Evolutionary conservation across 2,329 filamentous ascomycete genomes (phyloP).

Genomic region (Sclerotinia borealis): DNA sequence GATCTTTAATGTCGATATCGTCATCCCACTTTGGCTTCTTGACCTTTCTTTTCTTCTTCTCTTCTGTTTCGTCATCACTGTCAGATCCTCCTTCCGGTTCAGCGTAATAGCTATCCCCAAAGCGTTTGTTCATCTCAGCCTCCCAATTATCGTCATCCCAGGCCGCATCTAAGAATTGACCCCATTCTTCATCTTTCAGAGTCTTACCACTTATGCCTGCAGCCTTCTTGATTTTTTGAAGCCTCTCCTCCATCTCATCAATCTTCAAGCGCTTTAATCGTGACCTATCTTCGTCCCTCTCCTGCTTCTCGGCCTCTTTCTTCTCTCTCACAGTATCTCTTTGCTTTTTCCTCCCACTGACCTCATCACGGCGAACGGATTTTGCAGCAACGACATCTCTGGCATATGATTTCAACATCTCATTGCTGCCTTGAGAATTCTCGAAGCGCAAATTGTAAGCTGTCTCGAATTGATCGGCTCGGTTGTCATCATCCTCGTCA

Average conservation of each 20-base stretch:
- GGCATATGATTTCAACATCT: conserved; percentile 80
- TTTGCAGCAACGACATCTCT: conserved; percentile 77
- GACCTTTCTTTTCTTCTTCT: conserved; percentile 51
- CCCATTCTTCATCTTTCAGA: conserved; percentile 73
- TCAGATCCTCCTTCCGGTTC: conserved; percentile 57
- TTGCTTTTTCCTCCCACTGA: conserved; percentile 67
- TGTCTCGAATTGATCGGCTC: conserved; percentile 81
- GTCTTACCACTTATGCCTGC: conserved; percentile 68
- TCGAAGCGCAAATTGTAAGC: conserved; percentile 97
- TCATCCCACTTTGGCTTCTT: conserved; percentile 94
- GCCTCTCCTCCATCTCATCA: conserved; percentile 81
- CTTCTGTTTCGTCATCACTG: conserved; percentile 49
- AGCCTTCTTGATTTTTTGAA: conserved; percentile 82
- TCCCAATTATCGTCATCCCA: conserved; percentile 93
- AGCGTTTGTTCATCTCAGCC: conserved; percentile 77
- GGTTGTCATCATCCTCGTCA: conserved; percentile 63
- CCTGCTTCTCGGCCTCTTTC: conserved; percentile 71
- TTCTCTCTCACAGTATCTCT: conserved; percentile 71
- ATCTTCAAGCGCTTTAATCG: conserved; percentile 81
- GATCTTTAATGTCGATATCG: conserved; percentile 93
- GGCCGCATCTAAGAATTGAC: conserved; percentile 74
- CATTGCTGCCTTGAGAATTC: conserved; percentile 80
- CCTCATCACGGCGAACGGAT: conserved; percentile 80
- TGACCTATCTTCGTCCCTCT: conserved; percentile 74
- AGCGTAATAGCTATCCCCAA: conserved; percentile 88